Conservation (phyloP, 2,329 filamentous ascomycete genomes). For the Xylariaceae sp. region DNA sequence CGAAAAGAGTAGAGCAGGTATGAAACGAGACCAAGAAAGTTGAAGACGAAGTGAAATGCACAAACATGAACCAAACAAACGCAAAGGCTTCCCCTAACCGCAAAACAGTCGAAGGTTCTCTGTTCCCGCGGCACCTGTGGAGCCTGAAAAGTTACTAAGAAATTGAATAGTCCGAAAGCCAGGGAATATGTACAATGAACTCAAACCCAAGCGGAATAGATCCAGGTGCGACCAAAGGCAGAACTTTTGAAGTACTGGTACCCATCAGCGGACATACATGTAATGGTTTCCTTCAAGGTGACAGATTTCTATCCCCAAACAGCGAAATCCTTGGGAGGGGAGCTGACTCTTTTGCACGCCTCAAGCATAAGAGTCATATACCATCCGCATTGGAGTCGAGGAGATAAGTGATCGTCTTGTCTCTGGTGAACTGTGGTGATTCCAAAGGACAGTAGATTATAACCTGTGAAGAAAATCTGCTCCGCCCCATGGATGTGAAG, state of each 20-base stretch:
- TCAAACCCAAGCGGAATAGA: background rate
- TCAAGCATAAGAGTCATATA: background rate
- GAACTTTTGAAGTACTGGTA: background rate
- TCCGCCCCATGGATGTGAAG: background rate
- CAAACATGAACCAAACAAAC: slow-evolving; percentile 20
- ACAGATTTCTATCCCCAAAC: slow-evolving; percentile 4
- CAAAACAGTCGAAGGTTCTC: background rate
- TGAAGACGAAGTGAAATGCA: slow-evolving; percentile 12
- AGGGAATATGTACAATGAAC: background rate
- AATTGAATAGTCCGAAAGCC: background rate
- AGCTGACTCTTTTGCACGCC: background rate
- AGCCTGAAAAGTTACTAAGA: background rate
- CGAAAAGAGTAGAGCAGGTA: background rate
- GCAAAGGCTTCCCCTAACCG: background rate
- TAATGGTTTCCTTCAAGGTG: background rate
- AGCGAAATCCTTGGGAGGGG: background rate
- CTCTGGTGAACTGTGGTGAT: background rate
- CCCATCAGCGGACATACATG: background rate
- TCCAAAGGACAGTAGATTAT: background rate
- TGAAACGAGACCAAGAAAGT: background rate
- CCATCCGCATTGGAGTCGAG: background rate
- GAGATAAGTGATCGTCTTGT: background rate
- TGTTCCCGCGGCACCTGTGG: background rate
- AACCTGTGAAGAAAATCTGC: background rate
- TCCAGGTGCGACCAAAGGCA: background rate